phyloP scores from a whole-genome alignment of 192 early-diverging fungal genomes.

The Coemansia javaensis region DNA sequence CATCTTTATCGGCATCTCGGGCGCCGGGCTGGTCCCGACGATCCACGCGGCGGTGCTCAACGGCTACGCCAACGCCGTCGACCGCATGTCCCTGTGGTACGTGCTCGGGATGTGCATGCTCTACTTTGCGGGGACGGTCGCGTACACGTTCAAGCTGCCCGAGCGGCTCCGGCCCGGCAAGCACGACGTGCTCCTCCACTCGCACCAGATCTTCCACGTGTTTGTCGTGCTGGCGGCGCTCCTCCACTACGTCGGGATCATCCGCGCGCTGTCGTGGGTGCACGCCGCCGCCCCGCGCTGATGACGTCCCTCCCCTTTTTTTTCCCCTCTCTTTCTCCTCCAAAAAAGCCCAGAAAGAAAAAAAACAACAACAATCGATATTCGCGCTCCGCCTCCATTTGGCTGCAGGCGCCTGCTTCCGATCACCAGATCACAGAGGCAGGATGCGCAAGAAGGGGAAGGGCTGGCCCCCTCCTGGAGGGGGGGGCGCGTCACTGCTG shows the following conservation, averaged over 20 bases:
- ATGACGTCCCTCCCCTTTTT: too few relatives aligned
- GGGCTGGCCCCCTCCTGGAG: too few relatives aligned
- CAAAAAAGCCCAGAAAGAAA: too few relatives aligned
- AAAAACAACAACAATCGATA: too few relatives aligned
- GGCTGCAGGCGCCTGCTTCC: too few relatives aligned
- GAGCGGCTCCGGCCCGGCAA: conserved; percentile 79
- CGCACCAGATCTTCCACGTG: conserved; percentile 91
- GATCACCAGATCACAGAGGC: too few relatives aligned
- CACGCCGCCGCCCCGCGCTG: conserved; percentile 5
- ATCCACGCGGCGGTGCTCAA: conserved; percentile 64
- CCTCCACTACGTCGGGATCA: conserved; percentile 70
- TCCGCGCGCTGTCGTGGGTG: conserved; percentile 46
- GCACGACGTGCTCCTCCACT: conserved; percentile 72
- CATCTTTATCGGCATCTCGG: conserved; percentile 75
- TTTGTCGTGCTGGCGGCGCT: conserved; percentile 74
- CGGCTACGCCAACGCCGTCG: conserved; percentile 54
- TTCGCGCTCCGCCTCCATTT: too few relatives aligned
- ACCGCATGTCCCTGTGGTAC: conserved; percentile 61
- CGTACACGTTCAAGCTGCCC: conserved; percentile 78
- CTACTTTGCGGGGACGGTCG: conserved; percentile 77
- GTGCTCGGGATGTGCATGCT: conserved; percentile 63
- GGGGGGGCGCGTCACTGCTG: too few relatives aligned
- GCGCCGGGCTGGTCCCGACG: conserved; percentile 72
- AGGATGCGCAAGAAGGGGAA: too few relatives aligned
- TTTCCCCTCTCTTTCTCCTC: too few relatives aligned